Evolutionary conservation across 345 rosid genomes (phyloP).

Genomic region (Abelmoschus esculentus): DNA sequence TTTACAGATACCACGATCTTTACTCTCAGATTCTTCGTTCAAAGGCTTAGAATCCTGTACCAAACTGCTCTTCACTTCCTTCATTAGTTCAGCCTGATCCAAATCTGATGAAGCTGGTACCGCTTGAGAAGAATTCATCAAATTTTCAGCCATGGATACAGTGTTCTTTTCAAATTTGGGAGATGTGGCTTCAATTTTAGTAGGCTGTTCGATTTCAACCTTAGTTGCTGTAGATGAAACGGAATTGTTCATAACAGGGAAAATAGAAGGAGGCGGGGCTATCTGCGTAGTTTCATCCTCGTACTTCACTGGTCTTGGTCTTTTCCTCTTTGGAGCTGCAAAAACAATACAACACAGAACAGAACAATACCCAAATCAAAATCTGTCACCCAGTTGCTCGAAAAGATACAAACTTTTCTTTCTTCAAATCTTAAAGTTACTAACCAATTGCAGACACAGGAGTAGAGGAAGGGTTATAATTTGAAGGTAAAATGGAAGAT

Average conservation of each 20-base stretch:
- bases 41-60: conserved; percentile 34
- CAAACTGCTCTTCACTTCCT: conserved; percentile 19
- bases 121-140: conserved; percentile 16
- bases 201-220: conserved; percentile 44
- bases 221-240: conserved; percentile 41
- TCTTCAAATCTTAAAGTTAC: conserved; percentile 13
- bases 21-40: conserved; percentile 31
- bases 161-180: conserved; percentile 36
- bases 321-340: conserved; percentile 91
- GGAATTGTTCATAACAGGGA: conserved; percentile 37
- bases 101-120: conserved; percentile 7
- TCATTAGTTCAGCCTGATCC: conserved; percentile 12
- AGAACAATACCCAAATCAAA: neutral
- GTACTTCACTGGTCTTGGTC: conserved; percentile 71
- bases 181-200: conserved; percentile 36
- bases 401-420: neutral
- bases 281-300: conserved; percentile 50
- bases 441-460: conserved; percentile 57
- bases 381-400: neutral
- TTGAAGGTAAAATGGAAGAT: conserved; percentile 41
- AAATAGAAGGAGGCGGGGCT: conserved; percentile 22
- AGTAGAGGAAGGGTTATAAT: conserved; percentile 51
- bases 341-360: conserved; percentile 3
- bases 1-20: conserved; percentile 27
- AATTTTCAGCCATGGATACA: conserved; percentile 34